Evolutionary conservation across 768 basidiomycete genomes (phyloP), one percentile per base, ranked within the genome.

Genomic region (Mycena crocata): DNA sequence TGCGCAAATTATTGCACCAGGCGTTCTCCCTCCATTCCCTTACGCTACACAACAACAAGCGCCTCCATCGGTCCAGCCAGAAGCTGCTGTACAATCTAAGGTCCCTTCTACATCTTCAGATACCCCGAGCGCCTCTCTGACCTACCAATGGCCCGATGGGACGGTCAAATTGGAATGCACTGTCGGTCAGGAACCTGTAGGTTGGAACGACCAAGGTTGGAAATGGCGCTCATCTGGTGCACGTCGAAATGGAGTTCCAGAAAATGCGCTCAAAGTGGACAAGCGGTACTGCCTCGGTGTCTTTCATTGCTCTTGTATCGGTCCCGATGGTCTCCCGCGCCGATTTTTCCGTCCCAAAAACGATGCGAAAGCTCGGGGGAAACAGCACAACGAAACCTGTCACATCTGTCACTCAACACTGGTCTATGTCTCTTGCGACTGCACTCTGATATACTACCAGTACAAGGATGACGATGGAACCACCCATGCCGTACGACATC

Each of bases 91-190:
- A n/a, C n/a, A n/a, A n/a, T n/a, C n/a, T n/a, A n/a, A n/a, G n/a
- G n/a, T n/a, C n/a, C n/a, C n/a, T n/a, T n/a, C n/a, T n/a, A n/a
- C n/a, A n/a, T n/a, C n/a, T n/a, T n/a, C n/a, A n/a, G n/a, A n/a
- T n/a, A n/a, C n/a, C n/a, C n/a, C n/a, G n/a, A n/a, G n/a, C n/a
- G n/a, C n/a, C n/a, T n/a, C n/a, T n/a, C n/a, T n/a, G n/a, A n/a
- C 30, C 2, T 57, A 44, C n/a, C 40, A 34, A 44, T 57, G 55
- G 55, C 55, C 55, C 4, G 40, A 57, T 24, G 56, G 56, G 5
- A 42, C 21, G 14, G 30, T 57, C 56, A 57, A 57, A 45, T 21
- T 57, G 28, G 42, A 57, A 45, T 57, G 56, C 26, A 57, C 56
- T 8, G 7, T 26, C n/a, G 42, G 56, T 28, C 49, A 51, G 24